A percentile compares a stretch with the other conserved stretches of the same genome.
Conservation (phyloP, 1,284 basidiomycete genomes). For the Vanrija pseudolonga region DNA sequence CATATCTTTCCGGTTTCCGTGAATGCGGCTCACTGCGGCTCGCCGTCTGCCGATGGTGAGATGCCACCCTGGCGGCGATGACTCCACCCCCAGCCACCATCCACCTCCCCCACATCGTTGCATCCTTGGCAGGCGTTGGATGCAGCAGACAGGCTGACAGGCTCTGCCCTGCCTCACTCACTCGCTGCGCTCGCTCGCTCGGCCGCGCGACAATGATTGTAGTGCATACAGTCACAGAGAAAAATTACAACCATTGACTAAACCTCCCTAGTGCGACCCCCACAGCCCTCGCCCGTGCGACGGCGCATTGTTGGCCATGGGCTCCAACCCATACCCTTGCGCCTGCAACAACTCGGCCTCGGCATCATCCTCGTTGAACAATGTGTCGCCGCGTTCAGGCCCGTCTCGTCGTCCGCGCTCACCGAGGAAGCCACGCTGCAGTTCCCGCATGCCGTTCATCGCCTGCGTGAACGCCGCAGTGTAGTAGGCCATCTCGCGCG, state of each 20-base stretch:
- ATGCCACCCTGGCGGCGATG: too few relatives aligned
- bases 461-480: constrained; percentile 33
- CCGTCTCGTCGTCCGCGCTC: constrained; percentile 22
- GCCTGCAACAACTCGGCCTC: constrained; percentile 42
- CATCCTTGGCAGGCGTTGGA: too few relatives aligned
- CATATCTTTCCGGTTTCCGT: too few relatives aligned
- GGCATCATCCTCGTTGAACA: constrained; percentile 21
- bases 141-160: too few relatives aligned
- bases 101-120: too few relatives aligned
- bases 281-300: constrained; percentile 2
- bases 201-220: too few relatives aligned
- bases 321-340: constrained; percentile 38
- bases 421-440: constrained; percentile 43
- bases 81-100: too few relatives aligned
- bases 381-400: constrained; percentile 18
- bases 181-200: too few relatives aligned
- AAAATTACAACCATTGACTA: too few relatives aligned
- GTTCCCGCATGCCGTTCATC: constrained; percentile 31
- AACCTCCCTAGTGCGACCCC: not conserved
- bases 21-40: too few relatives aligned
- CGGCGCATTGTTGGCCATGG: constrained; percentile 23
- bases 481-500: constrained; percentile 32
- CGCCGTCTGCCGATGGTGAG: too few relatives aligned
- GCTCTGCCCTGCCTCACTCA: not conserved
- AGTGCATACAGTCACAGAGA: too few relatives aligned